Percentiles rank a stretch among this genome's conserved stretches.
phyloP scores from a whole-genome alignment of 768 basidiomycete species.

The Hypholoma fasciculare region DNA sequence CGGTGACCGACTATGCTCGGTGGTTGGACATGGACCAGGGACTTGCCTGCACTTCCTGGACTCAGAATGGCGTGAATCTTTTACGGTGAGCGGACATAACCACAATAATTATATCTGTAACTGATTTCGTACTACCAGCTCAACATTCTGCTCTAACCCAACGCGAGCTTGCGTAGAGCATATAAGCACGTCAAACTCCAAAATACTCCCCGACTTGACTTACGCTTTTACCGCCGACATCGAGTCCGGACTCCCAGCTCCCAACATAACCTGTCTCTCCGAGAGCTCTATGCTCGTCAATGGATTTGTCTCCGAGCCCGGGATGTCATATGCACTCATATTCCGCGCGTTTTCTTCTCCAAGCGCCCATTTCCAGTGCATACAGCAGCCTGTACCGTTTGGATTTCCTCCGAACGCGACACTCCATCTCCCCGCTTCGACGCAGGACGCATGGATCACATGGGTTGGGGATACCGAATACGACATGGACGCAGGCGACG shows the following conservation, averaged over 20 bases:
- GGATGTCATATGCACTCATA: conserved; percentile 75
- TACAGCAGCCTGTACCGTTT: conserved; percentile 28
- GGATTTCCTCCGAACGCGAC: conserved; percentile 41
- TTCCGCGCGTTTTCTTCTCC: conserved; percentile 40
- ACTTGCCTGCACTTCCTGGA: conserved; percentile 60
- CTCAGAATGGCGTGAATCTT: conserved; percentile 45
- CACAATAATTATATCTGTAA: background rate
- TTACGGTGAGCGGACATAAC: conserved; percentile 40
- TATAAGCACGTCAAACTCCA: conserved; percentile 25
- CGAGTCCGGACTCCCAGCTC: conserved; percentile 49
- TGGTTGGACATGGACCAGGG: conserved; percentile 73
- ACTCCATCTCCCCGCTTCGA: conserved; percentile 38
- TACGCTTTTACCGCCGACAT: conserved; percentile 47
- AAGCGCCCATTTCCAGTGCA: conserved; percentile 26
- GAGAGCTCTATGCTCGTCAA: conserved; percentile 54
- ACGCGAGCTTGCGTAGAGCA: conserved; percentile 63
- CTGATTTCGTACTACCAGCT: conserved; percentile 13
- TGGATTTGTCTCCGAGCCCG: conserved; percentile 47
- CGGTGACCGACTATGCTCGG: conserved; percentile 50
- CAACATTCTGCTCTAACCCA: conserved; percentile 69
- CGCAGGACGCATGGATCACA: conserved; percentile 48
- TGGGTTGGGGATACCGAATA: conserved; percentile 80
- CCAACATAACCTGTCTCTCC: conserved; percentile 62
- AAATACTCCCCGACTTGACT: conserved; percentile 30
- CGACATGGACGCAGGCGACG: conserved; percentile 59